Conservation (phyloP, 2,329 filamentous ascomycete genomes). For the Phymatotrichopsis omnivora region DNA sequence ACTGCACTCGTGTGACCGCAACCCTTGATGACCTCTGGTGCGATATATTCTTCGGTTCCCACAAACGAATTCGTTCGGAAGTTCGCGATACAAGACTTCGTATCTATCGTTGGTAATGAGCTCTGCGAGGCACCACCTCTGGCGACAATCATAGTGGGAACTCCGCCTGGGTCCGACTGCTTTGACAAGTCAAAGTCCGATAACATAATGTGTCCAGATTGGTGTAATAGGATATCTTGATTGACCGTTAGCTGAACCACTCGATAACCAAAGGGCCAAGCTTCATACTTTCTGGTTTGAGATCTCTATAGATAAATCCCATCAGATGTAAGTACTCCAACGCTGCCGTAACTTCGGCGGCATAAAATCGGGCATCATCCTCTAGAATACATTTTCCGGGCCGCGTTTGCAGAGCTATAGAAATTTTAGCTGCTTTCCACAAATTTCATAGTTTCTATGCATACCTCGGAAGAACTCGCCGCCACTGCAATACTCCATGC, state of each 20-base stretch:
- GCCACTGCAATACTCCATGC: slow-evolving; percentile 99
- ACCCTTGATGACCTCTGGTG: slow-evolving; percentile 96
- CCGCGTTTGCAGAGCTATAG: slow-evolving; percentile 71
- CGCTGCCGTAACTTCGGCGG: slow-evolving; percentile 91
- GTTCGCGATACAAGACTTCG: slow-evolving; percentile 94
- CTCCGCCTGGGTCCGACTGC: slow-evolving; percentile 90
- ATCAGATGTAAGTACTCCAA: slow-evolving; percentile 95
- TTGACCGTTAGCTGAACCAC: slow-evolving; percentile 35
- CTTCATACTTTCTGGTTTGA: slow-evolving; percentile 87
- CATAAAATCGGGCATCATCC: slow-evolving; percentile 94
- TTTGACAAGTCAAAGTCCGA: slow-evolving; percentile 98
- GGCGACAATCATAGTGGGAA: slow-evolving; percentile 93
- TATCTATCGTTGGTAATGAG: slow-evolving; percentile 92
- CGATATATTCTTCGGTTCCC: slow-evolving; percentile 97
- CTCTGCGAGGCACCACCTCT: slow-evolving; percentile 72
- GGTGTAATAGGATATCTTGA: slow-evolving; percentile 87
- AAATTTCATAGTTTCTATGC: slow-evolving; percentile 18
- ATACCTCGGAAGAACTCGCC: slow-evolving; percentile 85
- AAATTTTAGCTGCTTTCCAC: slow-evolving; percentile 3
- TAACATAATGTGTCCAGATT: slow-evolving; percentile 99
- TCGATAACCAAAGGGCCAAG: slow-evolving; percentile 3
- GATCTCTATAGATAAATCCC: slow-evolving; percentile 97
- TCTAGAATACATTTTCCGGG: slow-evolving; percentile 96
- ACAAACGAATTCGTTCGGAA: slow-evolving; percentile 98
- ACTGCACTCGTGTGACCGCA: slow-evolving; percentile 97